These are phyloP conservation scores for Rutstroemia sp. DNA, from an alignment of 2,329 filamentous ascomycete genomes.

Conservation along the genomic window DNA sequence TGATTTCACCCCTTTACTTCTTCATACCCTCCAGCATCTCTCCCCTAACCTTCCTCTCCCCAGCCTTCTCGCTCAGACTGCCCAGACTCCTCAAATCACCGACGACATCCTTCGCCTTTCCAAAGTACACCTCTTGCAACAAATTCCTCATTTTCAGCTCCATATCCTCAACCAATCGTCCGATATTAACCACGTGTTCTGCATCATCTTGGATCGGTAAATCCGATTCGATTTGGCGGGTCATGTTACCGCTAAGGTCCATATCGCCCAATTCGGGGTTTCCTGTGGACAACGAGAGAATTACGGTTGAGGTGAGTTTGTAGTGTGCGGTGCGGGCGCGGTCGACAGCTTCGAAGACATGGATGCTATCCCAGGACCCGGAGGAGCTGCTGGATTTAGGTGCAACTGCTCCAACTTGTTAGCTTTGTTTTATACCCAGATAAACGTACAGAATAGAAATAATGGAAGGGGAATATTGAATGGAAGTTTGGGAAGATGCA, in stretches of 20 bases:
- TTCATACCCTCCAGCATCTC: constrained; percentile 70
- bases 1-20: constrained; percentile 12
- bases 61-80: constrained; percentile 75
- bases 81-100: constrained; percentile 86
- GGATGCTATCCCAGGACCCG: constrained; percentile 95
- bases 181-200: constrained; percentile 93
- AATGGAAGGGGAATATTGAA: not conserved
- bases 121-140: constrained; percentile 98
- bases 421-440: not conserved
- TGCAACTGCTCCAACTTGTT: constrained; percentile 43
- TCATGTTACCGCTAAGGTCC: constrained; percentile 97
- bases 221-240: constrained; percentile 88
- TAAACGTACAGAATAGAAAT: too few relatives aligned
- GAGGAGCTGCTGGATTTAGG: constrained; percentile 58
- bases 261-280: constrained; percentile 68
- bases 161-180: constrained; percentile 95
- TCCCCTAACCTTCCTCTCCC: constrained; percentile 75
- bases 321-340: constrained; percentile 89
- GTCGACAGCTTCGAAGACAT: constrained; percentile 96
- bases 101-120: constrained; percentile 97
- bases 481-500: not conserved
- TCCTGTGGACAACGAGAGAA: constrained; percentile 72
- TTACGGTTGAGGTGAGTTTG: constrained; percentile 95
- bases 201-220: constrained; percentile 83
- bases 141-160: constrained; percentile 98